Conservation (phyloP, 495 filamentous ascomycete genomes). For the Tuber melanosporum region DNA sequence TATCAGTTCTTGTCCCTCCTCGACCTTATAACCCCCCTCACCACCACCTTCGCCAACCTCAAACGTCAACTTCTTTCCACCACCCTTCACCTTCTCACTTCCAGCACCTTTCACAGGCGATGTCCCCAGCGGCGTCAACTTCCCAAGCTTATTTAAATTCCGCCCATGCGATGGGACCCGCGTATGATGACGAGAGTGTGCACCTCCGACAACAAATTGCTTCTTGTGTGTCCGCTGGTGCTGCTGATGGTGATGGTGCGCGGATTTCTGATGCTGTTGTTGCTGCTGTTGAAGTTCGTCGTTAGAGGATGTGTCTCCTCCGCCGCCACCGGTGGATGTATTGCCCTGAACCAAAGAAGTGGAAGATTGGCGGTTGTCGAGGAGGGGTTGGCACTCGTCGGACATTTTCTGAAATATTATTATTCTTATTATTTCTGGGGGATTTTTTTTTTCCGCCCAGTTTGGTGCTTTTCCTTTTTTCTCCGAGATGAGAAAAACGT, state of each 20-base stretch:
- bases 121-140: conserved; percentile 34
- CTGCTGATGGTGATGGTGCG: conserved; percentile 24
- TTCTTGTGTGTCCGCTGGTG: conserved; percentile 23
- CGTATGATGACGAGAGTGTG: conserved; percentile 33
- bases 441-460: background rate
- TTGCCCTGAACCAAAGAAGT: conserved; percentile 23
- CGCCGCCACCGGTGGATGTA: conserved; percentile 19
- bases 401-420: conserved; percentile 17
- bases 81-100: conserved; percentile 28
- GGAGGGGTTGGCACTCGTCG: conserved; percentile 25
- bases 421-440: conserved; percentile 31
- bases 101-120: conserved; percentile 18
- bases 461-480: background rate
- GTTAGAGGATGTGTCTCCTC: conserved; percentile 35
- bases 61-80: conserved; percentile 35
- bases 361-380: conserved; percentile 30
- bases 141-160: conserved; percentile 44
- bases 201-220: conserved; percentile 33
- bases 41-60: conserved; percentile 30
- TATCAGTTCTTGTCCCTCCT: background rate
- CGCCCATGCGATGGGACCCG: conserved; percentile 45
- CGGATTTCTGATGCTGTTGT: conserved; percentile 22
- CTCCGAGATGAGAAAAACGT: background rate
- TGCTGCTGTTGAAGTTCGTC: conserved; percentile 27
- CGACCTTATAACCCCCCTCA: conserved; percentile 36